A percentile compares a stretch with the other conserved stretches of the same genome.
Evolutionary conservation across 345 rosid genomes (phyloP).

Genomic region (Citrus reticulata): DNA sequence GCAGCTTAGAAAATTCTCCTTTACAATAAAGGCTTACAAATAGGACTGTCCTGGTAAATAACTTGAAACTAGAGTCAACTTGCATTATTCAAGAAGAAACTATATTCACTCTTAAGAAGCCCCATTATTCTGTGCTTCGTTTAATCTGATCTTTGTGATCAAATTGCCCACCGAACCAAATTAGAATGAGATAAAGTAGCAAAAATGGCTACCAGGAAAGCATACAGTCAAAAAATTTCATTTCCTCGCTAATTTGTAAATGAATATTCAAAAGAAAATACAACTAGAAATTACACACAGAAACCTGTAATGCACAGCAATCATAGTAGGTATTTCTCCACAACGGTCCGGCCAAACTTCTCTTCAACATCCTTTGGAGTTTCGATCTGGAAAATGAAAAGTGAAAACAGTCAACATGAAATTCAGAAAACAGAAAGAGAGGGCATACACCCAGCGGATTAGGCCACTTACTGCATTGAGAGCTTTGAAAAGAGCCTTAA

Average conservation of each 20-base stretch:
- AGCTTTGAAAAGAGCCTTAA: constrained; percentile 88
- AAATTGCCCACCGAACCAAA: not conserved
- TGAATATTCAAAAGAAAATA: not conserved
- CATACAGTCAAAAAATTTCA: not conserved
- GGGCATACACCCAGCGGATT: not conserved
- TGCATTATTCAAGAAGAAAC: not conserved
- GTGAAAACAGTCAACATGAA: not conserved
- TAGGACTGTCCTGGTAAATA: not conserved
- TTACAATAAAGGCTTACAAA: not conserved
- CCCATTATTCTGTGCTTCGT: not conserved
- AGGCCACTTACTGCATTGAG: constrained; percentile 76
- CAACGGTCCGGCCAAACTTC: constrained; percentile 91
- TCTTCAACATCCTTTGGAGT: constrained; percentile 91
- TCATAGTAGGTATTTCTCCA: constrained; percentile 74
- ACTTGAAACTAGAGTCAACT: not conserved
- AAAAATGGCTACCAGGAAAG: not conserved
- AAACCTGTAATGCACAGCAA: constrained; percentile 8
- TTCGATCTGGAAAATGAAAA: constrained; percentile 53
- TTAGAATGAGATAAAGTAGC: not conserved
- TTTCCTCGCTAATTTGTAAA: not conserved
- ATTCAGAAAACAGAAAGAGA: not conserved
- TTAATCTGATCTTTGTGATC: not conserved
- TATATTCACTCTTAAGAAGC: not conserved
- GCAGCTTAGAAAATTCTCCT: not conserved
- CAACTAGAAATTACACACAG: not conserved